Evolutionary conservation across 208 protist genomes (phyloP).

Genomic region (Strigomonas culicis): DNA sequence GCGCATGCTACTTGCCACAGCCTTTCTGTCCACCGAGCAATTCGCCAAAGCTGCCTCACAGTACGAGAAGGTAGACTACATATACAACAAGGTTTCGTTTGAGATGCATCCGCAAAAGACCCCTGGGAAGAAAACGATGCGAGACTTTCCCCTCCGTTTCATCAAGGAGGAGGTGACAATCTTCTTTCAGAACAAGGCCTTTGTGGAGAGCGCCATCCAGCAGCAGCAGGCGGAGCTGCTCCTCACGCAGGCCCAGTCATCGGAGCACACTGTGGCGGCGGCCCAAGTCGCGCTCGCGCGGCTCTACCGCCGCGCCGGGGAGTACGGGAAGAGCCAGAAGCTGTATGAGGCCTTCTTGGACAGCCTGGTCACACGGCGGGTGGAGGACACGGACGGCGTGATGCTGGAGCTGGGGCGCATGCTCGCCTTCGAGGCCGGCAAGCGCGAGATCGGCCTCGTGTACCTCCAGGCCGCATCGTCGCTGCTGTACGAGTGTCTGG

Average conservation of each 20-base stretch:
- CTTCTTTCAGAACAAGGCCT: background rate
- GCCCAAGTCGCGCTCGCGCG: background rate
- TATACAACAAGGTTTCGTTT: too few species aligned
- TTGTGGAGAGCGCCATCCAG: background rate
- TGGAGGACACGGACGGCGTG: background rate
- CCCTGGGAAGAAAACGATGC: background rate
- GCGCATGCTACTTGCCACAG: background rate
- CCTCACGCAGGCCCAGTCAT: background rate
- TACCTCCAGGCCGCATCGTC: background rate
- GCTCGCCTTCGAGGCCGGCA: background rate
- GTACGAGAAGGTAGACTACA: too few species aligned
- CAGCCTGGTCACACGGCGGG: background rate
- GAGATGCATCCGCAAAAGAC: too few species aligned
- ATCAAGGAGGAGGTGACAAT: background rate
- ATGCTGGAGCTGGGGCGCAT: slow-evolving; percentile 8
- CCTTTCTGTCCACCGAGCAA: background rate
- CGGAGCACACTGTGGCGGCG: background rate
- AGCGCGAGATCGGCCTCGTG: background rate
- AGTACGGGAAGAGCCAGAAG: background rate
- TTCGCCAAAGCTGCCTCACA: background rate
- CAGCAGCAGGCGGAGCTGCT: background rate
- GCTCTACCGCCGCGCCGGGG: background rate
- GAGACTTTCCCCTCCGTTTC: background rate
- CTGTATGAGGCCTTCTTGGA: slow-evolving; percentile 4
- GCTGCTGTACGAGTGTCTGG: background rate